phyloP scores from a whole-genome alignment of 192 early-diverging fungal genomes.

The Coemansia erecta region DNA sequence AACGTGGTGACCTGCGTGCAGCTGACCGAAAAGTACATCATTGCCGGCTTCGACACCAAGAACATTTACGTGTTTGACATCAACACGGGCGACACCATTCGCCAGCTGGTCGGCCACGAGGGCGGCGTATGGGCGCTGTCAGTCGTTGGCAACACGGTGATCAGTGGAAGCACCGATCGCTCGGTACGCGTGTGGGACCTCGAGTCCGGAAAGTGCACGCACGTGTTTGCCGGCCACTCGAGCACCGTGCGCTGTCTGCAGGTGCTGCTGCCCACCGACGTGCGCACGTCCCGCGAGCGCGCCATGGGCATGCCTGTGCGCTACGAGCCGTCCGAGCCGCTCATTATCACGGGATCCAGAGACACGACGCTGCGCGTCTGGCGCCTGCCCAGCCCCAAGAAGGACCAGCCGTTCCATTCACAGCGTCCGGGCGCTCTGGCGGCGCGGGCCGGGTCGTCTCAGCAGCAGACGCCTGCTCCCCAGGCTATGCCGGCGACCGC shows the following conservation, averaged over 20 bases:
- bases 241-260: constrained; percentile 92
- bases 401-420: constrained; percentile 51
- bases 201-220: constrained; percentile 82
- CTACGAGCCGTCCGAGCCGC: constrained; percentile 66
- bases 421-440: constrained; percentile 22
- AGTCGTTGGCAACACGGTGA: constrained; percentile 83
- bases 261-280: constrained; percentile 74
- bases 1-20: constrained; percentile 94
- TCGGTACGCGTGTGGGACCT: constrained; percentile 97
- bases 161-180: constrained; percentile 93
- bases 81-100: constrained; percentile 67
- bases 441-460: constrained; percentile 8
- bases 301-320: constrained; percentile 32
- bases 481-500: not conserved
- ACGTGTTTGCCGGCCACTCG: constrained; percentile 92
- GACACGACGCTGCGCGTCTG: constrained; percentile 94
- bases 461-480: not conserved
- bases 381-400: constrained; percentile 78
- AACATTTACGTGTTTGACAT: constrained; percentile 93
- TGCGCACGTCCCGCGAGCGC: constrained; percentile 41
- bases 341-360: constrained; percentile 93
- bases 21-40: constrained; percentile 94
- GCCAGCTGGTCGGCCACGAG: constrained; percentile 79
- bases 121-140: constrained; percentile 98
- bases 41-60: constrained; percentile 90